Base-by-base conservation (phyloP, 2,329 filamentous ascomycete genomes). In the Furcasterigmium furcatum region DNA sequence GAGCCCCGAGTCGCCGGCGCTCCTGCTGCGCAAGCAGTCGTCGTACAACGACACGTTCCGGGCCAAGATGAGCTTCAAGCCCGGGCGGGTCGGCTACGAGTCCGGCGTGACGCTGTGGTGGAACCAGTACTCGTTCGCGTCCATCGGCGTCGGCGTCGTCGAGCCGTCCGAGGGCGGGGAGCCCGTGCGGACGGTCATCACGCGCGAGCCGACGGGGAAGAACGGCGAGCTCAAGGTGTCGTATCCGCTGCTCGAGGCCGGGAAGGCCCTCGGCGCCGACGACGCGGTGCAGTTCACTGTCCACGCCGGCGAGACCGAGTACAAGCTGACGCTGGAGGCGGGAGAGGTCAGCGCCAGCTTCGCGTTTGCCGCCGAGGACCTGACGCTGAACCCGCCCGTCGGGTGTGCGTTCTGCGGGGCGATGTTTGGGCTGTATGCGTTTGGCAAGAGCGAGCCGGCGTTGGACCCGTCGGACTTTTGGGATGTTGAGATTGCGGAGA, bases 101-200 rank as follows among this genome's bases (percentile, higher is more conserved):
- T 77, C 78, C 1, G 78, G 79, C 1, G 61, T 72, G 0, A 72
- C 74, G 0, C 55, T 80, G 0, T 82, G 74, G 70, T 79, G 75
- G 73, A 79, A 71, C 38, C 71, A 76, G 9, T 66, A 62, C 44
- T 67, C 66, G 0, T 64, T 65, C 34, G 60, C 62, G 7, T 55
- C 62, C 1, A 52, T 62, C 13, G 61, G 61, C 19, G 36, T 67
- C 2, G 55, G 56, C 3, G 44, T 58, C 2, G 45, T 52, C 5
- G 55, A 56, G 36, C 27, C 35, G 8, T 34, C 47, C 21, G 42
- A 46, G 10, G 52, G 50, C 12, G 22, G 45, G 13, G 22, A 27
- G 9, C 30, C 34, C 18, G 42, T 46, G 16, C 46, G 43, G 25
- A 53, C 47, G 2, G 36, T 62, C 7, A 22, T 52, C 0, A 35